Percentiles rank a stretch among this genome's conserved stretches.
These are phyloP conservation scores for Dorcoceras hygrometricum DNA, from an alignment of 257 asterid species.

Conservation along the genomic window DNA sequence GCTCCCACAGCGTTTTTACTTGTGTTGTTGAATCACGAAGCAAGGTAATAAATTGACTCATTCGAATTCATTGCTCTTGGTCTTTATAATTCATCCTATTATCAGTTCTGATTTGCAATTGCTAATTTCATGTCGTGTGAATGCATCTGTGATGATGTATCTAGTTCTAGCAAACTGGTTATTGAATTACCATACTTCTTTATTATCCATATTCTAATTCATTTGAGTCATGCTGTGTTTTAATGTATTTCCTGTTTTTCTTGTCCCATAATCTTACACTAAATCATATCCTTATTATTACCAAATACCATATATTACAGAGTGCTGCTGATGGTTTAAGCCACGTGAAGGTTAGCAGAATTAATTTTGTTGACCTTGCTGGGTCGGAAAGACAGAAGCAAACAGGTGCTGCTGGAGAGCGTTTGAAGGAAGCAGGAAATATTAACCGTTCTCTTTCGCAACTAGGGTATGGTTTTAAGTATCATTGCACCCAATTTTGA, in stretches of 20 bases:
- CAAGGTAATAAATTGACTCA: constrained; percentile 57
- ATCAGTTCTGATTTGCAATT: background rate
- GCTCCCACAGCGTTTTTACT: constrained; percentile 97
- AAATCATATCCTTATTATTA: constrained; percentile 9
- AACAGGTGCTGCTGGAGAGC: constrained; percentile 99
- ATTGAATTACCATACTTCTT: constrained; percentile 9
- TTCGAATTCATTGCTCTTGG: background rate
- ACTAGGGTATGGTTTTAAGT: constrained; percentile 64
- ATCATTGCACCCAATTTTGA: background rate
- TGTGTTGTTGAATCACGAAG: constrained; percentile 95
- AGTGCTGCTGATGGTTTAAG: constrained; percentile 81
- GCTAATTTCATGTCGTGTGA: background rate
- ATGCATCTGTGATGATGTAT: constrained; percentile 13
- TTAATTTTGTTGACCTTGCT: constrained; percentile 98
- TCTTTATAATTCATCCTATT: background rate
- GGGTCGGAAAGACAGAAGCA: constrained; percentile 99
- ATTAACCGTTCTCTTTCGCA: constrained; percentile 97
- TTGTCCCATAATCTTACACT: constrained; percentile 20
- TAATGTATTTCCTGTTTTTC: constrained; percentile 1
- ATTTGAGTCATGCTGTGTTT: background rate
- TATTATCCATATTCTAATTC: constrained; percentile 3
- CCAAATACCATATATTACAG: constrained; percentile 41
- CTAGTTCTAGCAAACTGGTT: constrained; percentile 9
- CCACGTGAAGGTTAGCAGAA: constrained; percentile 77
- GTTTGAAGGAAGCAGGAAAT: constrained; percentile 98